Base-by-base conservation (phyloP, 768 basidiomycete species). In the Suillus subluteus region DNA sequence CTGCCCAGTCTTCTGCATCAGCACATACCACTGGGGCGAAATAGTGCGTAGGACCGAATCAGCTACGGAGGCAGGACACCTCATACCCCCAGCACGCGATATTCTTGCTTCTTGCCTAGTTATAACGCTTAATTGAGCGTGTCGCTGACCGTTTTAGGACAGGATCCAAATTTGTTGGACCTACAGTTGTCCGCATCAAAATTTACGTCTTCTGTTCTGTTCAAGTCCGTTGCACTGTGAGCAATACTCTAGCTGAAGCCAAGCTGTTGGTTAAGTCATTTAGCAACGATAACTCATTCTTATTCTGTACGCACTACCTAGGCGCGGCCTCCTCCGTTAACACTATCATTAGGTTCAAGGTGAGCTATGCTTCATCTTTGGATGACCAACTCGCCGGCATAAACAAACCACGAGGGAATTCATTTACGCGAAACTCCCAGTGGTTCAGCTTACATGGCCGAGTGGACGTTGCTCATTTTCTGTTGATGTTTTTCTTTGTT, bases 241-340 rank as follows among this genome's bases (percentile, higher is more conserved):
- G 70, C 75, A 65, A 71, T 67, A 63, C 70, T 73, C 43, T 63
- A 21, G 32, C 35, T 56, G 32, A 56, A 58, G 63, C 68, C 65
- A 65, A 59, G 41, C 32, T 37, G 56, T 66, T 54, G 59, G 66
- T 62, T 13, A 12, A 37, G 35, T 56, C 21, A 35, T 56, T 18
- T 32, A 59, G 48, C 62, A 61, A 62, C 62, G 32, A 37, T 59
- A 41, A 44, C 41, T 54, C 35, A 55, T 62, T 67, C 70, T 18
- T 55, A 66, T 61, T 63, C 66, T 69, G 66, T 46, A 62, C 66
- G 62, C 67, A 44, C 66, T 23, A 62, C 72, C 74, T 78, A 87
- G 87, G 88, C 82, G 82, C 87, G 88, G 88, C 88, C 86, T 87
- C 88, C 87, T 89, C 87, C 87, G 87, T 82, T 72, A 75, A 77